Conservation (phyloP, 345 rosid genomes). For the Sisymbrium altissimum region DNA sequence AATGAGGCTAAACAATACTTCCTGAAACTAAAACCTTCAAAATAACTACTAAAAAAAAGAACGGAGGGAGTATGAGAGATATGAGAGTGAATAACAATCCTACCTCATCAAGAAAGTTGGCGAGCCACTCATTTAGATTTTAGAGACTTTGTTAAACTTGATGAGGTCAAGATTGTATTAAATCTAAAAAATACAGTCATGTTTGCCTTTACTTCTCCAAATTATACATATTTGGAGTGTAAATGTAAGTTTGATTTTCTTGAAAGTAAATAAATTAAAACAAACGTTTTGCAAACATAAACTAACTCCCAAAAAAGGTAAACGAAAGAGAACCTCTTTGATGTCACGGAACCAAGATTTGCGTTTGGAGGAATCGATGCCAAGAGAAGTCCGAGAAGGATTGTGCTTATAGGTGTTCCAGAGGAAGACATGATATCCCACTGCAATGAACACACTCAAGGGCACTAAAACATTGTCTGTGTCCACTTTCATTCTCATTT, state of each 20-base stretch:
- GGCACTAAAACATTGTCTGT: constrained; percentile 29
- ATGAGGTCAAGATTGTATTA: background rate
- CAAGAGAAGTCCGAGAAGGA: constrained; percentile 34
- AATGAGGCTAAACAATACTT: background rate
- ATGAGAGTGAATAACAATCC: no score
- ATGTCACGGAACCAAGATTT: constrained; percentile 34
- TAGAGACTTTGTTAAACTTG: background rate
- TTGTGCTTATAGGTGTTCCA: constrained; percentile 31
- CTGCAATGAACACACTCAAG: constrained; percentile 24
- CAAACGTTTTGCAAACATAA: no score
- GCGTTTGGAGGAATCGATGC: constrained; percentile 29
- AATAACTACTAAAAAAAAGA: no score
- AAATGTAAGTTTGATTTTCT: background rate
- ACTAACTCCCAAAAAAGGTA: background rate
- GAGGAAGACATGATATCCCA: constrained; percentile 34
- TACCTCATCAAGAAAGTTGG: background rate
- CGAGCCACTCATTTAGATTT: background rate
- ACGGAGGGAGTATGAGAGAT: no score
- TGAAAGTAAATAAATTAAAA: background rate
- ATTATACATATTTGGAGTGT: background rate
- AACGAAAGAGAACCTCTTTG: constrained; percentile 19
- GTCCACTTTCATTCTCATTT: constrained; percentile 19
- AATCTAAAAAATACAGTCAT: background rate
- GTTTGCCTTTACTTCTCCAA: background rate
- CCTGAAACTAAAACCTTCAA: no score